Conservation (phyloP, 805 yeast species). For the Candida germanica region DNA sequence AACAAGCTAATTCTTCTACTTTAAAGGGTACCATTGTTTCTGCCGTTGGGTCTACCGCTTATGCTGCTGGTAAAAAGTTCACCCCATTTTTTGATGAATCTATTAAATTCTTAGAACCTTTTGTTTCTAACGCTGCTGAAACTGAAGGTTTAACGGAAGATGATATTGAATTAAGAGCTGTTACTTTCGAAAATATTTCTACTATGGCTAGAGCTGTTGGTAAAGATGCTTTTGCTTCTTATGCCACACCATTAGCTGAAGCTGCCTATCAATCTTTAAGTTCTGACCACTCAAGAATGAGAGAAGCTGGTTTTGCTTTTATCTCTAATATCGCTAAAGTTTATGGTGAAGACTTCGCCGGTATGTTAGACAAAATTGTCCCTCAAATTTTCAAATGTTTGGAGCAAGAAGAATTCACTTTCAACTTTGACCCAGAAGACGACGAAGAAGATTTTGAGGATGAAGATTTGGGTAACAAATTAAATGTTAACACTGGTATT, state of each 20-base stretch:
- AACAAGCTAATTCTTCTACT: conserved; percentile 69
- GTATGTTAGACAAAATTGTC: conserved; percentile 76
- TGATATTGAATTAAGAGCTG: conserved; percentile 86
- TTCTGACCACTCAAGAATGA: conserved; percentile 76
- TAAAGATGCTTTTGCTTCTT: conserved; percentile 78
- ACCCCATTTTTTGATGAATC: conserved; percentile 83
- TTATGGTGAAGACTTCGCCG: conserved; percentile 84
- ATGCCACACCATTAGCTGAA: conserved; percentile 83
- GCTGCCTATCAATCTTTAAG: conserved; percentile 79
- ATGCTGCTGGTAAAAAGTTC: conserved; percentile 86
- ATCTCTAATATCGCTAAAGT: conserved; percentile 93
- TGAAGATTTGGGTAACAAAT: conserved; percentile 64
- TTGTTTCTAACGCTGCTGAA: conserved; percentile 63
- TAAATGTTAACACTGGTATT: conserved; percentile 90
- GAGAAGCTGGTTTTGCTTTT: conserved; percentile 94
- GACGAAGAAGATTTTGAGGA: conserved; percentile 56
- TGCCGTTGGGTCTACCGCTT: conserved; percentile 96
- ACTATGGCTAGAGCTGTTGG: conserved; percentile 97
- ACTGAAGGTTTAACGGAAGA: conserved; percentile 81
- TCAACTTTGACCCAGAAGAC: conserved; percentile 49
- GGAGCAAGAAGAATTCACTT: conserved; percentile 80
- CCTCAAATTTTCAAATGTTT: conserved; percentile 83
- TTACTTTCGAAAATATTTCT: conserved; percentile 89
- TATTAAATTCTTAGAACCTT: conserved; percentile 77
- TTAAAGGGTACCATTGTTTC: conserved; percentile 81